phyloP scores from a whole-genome alignment of 2,329 filamentous ascomycete genomes.

The Anisogramma anomala region DNA sequence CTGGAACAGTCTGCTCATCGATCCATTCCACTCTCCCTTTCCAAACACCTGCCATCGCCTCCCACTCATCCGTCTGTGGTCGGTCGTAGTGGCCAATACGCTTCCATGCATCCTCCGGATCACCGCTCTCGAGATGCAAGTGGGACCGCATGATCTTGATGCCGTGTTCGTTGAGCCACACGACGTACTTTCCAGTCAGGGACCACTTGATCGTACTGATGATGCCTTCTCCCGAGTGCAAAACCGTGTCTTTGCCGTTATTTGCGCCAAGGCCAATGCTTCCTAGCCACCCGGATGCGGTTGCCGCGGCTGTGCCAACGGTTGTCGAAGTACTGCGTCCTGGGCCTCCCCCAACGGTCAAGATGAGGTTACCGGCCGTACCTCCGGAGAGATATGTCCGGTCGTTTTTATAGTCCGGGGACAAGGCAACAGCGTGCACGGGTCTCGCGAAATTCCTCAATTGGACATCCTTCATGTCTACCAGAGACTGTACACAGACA shows the following conservation, averaged over 20 bases:
- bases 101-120: conserved; percentile 83
- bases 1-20: conserved; percentile 68
- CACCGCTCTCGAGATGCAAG: conserved; percentile 61
- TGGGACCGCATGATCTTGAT: conserved; percentile 97
- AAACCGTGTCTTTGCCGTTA: conserved; percentile 69
- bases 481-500: conserved; percentile 77
- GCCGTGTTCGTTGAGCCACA: conserved; percentile 92
- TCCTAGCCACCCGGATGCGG: conserved; percentile 83
- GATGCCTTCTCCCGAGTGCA: conserved; percentile 85
- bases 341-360: conserved; percentile 69
- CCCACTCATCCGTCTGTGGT: conserved; percentile 77
- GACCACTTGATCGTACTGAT: conserved; percentile 95
- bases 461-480: conserved; percentile 82
- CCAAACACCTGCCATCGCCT: conserved; percentile 94
- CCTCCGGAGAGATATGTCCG: conserved; percentile 84
- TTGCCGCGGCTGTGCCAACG: conserved; percentile 66
- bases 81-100: conserved; percentile 84
- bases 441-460: conserved; percentile 89
- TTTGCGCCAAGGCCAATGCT: conserved; percentile 71
- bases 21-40: conserved; percentile 90
- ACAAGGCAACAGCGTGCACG: conserved; percentile 84
- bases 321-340: conserved; percentile 84
- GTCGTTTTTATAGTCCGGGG: conserved; percentile 86
- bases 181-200: conserved; percentile 78
- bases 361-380: conserved; percentile 71